Evolutionary conservation across 768 basidiomycete species (phyloP).

Genomic region (Amanita rubescens): DNA sequence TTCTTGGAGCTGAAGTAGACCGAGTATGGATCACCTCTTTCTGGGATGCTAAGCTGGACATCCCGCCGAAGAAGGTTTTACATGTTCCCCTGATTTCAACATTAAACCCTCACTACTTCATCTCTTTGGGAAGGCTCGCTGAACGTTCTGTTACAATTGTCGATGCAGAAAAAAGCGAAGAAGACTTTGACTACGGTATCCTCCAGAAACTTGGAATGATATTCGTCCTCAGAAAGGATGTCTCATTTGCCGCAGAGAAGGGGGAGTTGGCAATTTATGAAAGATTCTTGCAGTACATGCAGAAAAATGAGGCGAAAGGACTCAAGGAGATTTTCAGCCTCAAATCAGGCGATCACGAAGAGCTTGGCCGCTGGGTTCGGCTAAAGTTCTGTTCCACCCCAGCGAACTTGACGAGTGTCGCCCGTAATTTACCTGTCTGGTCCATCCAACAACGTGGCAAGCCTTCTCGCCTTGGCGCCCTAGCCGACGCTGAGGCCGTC

Average conservation of each 20-base stretch:
- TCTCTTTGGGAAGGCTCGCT: conserved; percentile 23
- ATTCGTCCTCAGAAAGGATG: conserved; percentile 14
- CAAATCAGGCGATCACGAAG: conserved; percentile 8
- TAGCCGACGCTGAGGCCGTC: conserved; percentile 11
- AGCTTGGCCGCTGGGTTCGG: conserved; percentile 27
- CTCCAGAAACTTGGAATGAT: conserved; percentile 19
- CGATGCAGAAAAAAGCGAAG: neutral
- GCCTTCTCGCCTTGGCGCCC: conserved; percentile 12
- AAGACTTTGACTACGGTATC: conserved; percentile 12
- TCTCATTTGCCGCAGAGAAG: conserved; percentile 16
- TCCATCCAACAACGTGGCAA: conserved; percentile 11
- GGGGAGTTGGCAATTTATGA: conserved; percentile 15
- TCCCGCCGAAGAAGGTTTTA: too few relatives aligned
- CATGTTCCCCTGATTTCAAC: neutral
- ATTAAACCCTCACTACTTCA: neutral
- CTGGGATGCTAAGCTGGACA: neutral
- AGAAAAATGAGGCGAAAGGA: conserved; percentile 5
- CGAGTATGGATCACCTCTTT: neutral
- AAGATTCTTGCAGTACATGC: conserved; percentile 14
- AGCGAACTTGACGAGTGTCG: conserved; percentile 13
- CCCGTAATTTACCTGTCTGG: conserved; percentile 28
- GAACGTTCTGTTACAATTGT: conserved; percentile 19
- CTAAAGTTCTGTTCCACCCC: conserved; percentile 9
- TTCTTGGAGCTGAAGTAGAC: neutral
- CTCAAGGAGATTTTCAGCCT: conserved; percentile 16